These are phyloP conservation scores for Penicillium sp. DNA, from an alignment of 2,329 filamentous ascomycete genomes.

Conservation along the genomic window DNA sequence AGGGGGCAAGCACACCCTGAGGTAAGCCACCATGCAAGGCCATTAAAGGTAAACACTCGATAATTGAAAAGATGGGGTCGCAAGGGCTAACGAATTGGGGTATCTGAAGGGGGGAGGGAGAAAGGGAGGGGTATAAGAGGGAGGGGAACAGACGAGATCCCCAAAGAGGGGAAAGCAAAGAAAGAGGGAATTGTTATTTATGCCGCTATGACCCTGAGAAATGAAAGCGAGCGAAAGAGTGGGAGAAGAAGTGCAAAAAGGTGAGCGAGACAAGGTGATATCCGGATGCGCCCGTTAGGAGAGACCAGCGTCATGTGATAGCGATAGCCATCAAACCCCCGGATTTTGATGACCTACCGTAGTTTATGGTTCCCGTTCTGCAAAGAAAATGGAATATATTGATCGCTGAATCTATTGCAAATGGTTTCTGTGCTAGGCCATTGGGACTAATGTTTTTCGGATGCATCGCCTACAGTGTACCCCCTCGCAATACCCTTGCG, in stretches of 20 bases:
- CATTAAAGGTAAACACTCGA: slow-evolving; percentile 20
- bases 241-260: neutral
- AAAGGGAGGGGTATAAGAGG: slow-evolving; percentile 10
- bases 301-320: slow-evolving; percentile 25
- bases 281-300: slow-evolving; percentile 21
- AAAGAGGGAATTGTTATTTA: neutral
- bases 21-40: slow-evolving; percentile 26
- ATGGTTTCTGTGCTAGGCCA: neutral
- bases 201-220: neutral
- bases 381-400: neutral
- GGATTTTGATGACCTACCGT: slow-evolving; percentile 1
- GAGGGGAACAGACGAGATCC: slow-evolving; percentile 3
- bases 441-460: slow-evolving; percentile 32
- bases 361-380: neutral
- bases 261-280: slow-evolving; percentile 5
- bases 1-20: slow-evolving; percentile 22
- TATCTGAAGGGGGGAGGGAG: slow-evolving; percentile 17
- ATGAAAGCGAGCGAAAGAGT: neutral
- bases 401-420: slow-evolving; percentile 7
- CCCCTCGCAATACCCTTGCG: slow-evolving; percentile 83
- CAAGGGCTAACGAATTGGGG: slow-evolving; percentile 17
- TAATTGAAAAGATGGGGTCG: slow-evolving; percentile 21
- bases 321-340: slow-evolving; percentile 13
- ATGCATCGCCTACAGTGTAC: slow-evolving; percentile 69
- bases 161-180: slow-evolving; percentile 8